Evolutionary conservation across 1,284 basidiomycete species (phyloP), one percentile per base, ranked within the genome.

Genomic region (Exobasidium rhododendri): DNA sequence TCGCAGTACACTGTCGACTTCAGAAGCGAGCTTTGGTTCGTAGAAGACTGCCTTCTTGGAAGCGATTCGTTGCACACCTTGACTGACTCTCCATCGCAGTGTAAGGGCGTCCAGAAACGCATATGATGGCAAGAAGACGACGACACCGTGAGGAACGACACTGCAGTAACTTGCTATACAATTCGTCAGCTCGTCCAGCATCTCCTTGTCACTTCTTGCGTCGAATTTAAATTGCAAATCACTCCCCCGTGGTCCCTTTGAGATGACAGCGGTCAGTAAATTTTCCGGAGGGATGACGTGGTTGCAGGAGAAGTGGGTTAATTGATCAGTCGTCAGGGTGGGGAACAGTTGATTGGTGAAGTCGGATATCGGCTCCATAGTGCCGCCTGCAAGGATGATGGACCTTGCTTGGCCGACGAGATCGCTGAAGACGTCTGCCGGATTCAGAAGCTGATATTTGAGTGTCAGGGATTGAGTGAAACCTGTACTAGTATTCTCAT

Each of bases 41-140:
- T 88, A 87, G 77, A 96, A 97, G 20, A 94, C 82, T 90, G 94
- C 62, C 81, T 97, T 97, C 83, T 89, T 92, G 5, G 77, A 78
- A 3, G 80, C 81, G 46, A 94, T 81, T 68, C 88, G 87, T 6
- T 83, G 82, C 63, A 93, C 69, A 14, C 88, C 70, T 0, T 88
- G 87, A 49, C 81, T 85, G 30, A 82, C 82, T 22, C 82, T 80
- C 94, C 94, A 98, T 3, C 83, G 78, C 3, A 81, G 81, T 74
- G 87, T 88, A 1, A 89, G 84, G 29, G 82, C 81, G 65, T 89
- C 85, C 30, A 97, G 82, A 68, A 92, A 93, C 24, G 84, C 85
- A 79, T 98, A 98, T 0, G 92, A 96, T 0, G 94, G 94, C 43
- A 97, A 86, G 75, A 98, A 98, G 3, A 96, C 88, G 22, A 98